Conservation (phyloP, 305 asterid species). For the Fraxinus platypoda region DNA sequence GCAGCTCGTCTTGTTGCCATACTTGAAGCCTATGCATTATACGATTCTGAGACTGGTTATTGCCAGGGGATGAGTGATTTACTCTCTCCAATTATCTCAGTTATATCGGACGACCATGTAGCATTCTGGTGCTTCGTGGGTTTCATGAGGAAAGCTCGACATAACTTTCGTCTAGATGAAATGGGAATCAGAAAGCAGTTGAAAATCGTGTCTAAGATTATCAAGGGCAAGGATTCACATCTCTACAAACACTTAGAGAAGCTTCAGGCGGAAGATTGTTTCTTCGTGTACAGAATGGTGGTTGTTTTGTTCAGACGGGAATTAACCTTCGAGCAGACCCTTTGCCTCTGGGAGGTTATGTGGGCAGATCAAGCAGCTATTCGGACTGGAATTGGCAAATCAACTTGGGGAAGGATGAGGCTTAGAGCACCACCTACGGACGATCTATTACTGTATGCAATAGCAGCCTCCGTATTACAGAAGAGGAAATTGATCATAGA, state of each 20-base stretch:
- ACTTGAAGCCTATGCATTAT: conserved; percentile 70
- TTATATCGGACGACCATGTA: conserved; percentile 60
- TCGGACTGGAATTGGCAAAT: conserved; percentile 54
- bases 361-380: conserved; percentile 87
- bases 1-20: conserved; percentile 74
- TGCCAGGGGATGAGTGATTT: conserved; percentile 89
- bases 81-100: conserved; percentile 74
- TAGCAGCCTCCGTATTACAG: conserved; percentile 53
- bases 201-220: conserved; percentile 56
- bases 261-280: conserved; percentile 74
- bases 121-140: conserved; percentile 85
- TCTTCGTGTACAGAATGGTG: conserved; percentile 78
- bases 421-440: conserved; percentile 69
- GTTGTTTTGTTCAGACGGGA: conserved; percentile 71
- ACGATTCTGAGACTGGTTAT: conserved; percentile 68
- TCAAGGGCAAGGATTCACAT: conserved; percentile 59
- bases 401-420: conserved; percentile 60
- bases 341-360: conserved; percentile 80
- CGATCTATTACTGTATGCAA: conserved; percentile 50
- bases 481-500: conserved; percentile 52
- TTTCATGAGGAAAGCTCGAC: conserved; percentile 79
- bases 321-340: conserved; percentile 65
- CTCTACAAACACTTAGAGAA: conserved; percentile 69
- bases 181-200: conserved; percentile 68
- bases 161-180: conserved; percentile 79